Conservation (phyloP, 176 grass and related monocot species). For the Chrysopogon serrulatus region DNA sequence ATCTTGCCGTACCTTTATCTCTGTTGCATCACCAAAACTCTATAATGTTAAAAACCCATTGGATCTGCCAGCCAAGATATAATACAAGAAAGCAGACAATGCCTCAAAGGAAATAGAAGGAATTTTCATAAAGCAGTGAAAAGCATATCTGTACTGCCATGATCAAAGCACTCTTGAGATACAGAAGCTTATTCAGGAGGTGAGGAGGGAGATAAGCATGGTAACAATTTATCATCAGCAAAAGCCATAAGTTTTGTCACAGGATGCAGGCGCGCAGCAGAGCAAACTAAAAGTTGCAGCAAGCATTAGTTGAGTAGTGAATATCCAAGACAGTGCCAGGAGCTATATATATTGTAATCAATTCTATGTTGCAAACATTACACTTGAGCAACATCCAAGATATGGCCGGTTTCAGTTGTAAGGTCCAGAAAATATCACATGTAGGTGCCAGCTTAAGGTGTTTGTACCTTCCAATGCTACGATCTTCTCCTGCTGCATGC, state of each 20-base stretch:
- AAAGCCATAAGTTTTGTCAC: background rate
- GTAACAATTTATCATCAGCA: background rate
- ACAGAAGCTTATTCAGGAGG: background rate
- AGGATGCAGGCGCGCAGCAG: background rate
- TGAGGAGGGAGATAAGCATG: background rate
- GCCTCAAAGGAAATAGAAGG: background rate
- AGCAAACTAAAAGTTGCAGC: background rate
- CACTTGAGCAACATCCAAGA: background rate
- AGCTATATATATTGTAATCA: background rate
- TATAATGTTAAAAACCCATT: conserved; percentile 2
- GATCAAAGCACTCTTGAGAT: background rate
- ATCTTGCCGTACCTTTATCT: conserved; percentile 62
- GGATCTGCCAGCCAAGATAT: background rate
- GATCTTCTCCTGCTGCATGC: conserved; percentile 86
- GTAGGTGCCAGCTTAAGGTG: background rate
- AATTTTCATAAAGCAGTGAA: background rate
- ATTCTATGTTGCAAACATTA: background rate
- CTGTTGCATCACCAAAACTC: conserved; percentile 41
- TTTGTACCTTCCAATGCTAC: conserved; percentile 74
- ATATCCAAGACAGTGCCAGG: background rate
- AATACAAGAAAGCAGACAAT: background rate
- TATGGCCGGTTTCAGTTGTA: background rate
- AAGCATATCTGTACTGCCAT: background rate
- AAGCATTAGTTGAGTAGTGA: background rate
- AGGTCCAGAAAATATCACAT: background rate